A percentile compares a stretch with the other conserved stretches of the same genome.
Evolutionary conservation across 1,284 basidiomycete species (phyloP).

Genomic region (Ganoderma meredithae): DNA sequence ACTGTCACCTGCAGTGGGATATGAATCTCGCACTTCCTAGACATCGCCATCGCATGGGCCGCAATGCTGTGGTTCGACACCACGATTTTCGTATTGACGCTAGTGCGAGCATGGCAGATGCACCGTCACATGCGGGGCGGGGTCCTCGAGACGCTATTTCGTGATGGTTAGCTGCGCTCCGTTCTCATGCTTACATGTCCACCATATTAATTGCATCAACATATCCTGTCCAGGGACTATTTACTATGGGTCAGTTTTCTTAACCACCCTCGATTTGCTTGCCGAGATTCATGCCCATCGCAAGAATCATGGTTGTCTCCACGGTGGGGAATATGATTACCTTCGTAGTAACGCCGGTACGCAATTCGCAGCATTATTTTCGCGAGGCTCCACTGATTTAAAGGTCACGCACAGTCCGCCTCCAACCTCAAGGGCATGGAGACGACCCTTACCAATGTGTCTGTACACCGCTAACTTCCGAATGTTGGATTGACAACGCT

Average conservation of each 20-base stretch:
- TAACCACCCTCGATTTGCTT: no score
- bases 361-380: not conserved
- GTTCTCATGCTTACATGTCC: no score
- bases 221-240: slow-evolving; percentile 11
- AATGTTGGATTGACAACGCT: not conserved
- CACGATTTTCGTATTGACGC: slow-evolving; percentile 29
- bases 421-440: slow-evolving; percentile 29
- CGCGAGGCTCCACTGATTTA: not conserved
- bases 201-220: not conserved
- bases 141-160: slow-evolving; percentile 29
- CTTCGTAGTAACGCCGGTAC: slow-evolving; percentile 33
- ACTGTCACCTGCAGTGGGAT: no score
- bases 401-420: not conserved
- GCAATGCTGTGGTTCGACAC: slow-evolving; percentile 33
- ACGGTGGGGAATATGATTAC: slow-evolving; percentile 36
- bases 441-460: slow-evolving; percentile 37
- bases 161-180: slow-evolving; percentile 25
- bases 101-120: slow-evolving; percentile 24
- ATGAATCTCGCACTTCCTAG: not conserved
- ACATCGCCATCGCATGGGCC: slow-evolving; percentile 26
- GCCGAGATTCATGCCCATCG: not conserved
- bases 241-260: slow-evolving; percentile 13
- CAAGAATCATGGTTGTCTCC: slow-evolving; percentile 32
- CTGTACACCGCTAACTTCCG: not conserved
- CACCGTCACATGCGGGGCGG: slow-evolving; percentile 21